A percentile compares a stretch with the other conserved stretches of the same genome.
Conservation (phyloP, 1,284 basidiomycete species). For the Leccinum huronense region DNA sequence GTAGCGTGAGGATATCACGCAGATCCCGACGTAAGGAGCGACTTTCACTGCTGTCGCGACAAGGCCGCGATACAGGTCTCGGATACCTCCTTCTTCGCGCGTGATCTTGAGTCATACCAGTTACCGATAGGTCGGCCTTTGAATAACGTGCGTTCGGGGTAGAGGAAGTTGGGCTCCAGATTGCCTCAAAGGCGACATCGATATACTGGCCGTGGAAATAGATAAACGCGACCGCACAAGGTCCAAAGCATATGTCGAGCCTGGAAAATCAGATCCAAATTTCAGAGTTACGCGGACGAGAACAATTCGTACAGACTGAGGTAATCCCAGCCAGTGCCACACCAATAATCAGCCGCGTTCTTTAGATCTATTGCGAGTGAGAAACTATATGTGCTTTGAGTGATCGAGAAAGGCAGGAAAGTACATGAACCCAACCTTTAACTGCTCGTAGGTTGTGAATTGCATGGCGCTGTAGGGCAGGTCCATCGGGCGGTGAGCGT, state of each 20-base stretch:
- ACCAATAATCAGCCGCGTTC: conserved; percentile 76
- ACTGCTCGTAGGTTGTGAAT: conserved; percentile 87
- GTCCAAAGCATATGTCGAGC: conserved; percentile 91
- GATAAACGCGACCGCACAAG: conserved; percentile 90
- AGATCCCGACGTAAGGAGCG: conserved; percentile 88
- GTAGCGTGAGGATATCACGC: conserved; percentile 70
- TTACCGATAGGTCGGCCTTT: conserved; percentile 67
- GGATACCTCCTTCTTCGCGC: conserved; percentile 85
- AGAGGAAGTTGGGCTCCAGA: conserved; percentile 31
- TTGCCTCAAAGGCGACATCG: conserved; percentile 29
- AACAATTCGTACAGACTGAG: conserved; percentile 65
- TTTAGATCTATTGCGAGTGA: conserved; percentile 64
- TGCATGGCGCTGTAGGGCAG: conserved; percentile 72
- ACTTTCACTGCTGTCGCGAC: conserved; percentile 89
- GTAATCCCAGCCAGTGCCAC: conserved; percentile 84
- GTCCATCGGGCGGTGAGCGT: conserved; percentile 54
- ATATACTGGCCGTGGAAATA: conserved; percentile 82
- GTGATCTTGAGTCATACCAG: conserved; percentile 93
- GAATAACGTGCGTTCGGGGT: conserved; percentile 39
- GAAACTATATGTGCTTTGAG: conserved; percentile 47
- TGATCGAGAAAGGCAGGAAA: conserved; percentile 8
- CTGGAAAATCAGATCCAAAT: conserved; percentile 37
- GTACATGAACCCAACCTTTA: conserved; percentile 54
- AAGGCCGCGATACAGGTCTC: conserved; percentile 85
- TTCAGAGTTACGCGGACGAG: conserved; percentile 19